phyloP scores from a whole-genome alignment of 1,284 basidiomycete genomes.

The Lignosus rhinocerotis region DNA sequence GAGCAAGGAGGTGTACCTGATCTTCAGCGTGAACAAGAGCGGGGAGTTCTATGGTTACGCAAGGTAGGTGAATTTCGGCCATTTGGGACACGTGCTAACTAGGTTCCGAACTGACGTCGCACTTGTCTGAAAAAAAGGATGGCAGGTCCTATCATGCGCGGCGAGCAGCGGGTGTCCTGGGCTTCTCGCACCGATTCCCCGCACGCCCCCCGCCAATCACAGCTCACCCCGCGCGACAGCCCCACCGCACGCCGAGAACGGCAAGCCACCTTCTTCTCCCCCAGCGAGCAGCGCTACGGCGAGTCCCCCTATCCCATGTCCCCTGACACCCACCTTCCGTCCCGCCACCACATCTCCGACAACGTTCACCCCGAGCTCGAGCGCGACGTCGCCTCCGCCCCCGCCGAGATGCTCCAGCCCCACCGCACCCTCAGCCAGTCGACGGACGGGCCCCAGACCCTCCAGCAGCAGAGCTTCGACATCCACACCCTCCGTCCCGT shows the following conservation, averaged over 20 bases:
- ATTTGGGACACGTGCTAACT: background rate
- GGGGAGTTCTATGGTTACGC: conserved; percentile 91
- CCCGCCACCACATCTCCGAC: background rate
- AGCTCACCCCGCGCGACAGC: conserved; percentile 20
- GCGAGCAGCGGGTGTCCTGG: conserved; percentile 60
- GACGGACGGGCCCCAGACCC: conserved; percentile 19
- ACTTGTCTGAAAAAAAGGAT: conserved; percentile 46
- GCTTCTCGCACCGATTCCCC: conserved; percentile 48
- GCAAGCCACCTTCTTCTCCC: conserved; percentile 38
- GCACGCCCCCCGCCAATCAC: conserved; percentile 25
- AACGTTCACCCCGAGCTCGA: too few relatives aligned
- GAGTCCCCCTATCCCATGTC: conserved; percentile 36
- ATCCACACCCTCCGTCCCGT: conserved; percentile 3
- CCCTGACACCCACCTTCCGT: conserved; percentile 5
- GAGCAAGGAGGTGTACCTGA: conserved; percentile 81
- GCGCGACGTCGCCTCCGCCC: conserved; percentile 45
- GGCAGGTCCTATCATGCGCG: conserved; percentile 56
- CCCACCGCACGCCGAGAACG: conserved; percentile 22
- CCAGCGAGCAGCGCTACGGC: conserved; percentile 42
- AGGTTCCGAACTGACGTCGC: background rate
- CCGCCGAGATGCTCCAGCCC: conserved; percentile 47
- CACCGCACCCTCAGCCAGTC: conserved; percentile 37
- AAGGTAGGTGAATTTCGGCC: conserved; percentile 48
- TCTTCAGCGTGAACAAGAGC: conserved; percentile 92
- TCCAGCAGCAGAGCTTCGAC: conserved; percentile 39